Evolutionary conservation across 2,329 filamentous ascomycete genomes (phyloP).

Genomic region (Phyllosticta ampelicida): DNA sequence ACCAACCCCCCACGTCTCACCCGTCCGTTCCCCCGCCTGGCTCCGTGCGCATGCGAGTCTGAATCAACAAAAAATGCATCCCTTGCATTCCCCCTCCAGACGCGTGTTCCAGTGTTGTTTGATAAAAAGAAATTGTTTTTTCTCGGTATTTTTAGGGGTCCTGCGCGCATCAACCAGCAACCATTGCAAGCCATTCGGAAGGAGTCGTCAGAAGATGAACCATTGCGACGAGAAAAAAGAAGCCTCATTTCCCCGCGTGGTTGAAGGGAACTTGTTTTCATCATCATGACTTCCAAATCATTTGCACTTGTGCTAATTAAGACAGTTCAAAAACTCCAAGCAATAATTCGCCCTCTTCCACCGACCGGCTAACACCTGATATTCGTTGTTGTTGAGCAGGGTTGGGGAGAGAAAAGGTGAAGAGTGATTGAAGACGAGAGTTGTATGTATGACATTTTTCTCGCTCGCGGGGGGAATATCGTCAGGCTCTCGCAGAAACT

Average conservation of each 20-base stretch:
- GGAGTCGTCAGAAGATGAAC: not conserved
- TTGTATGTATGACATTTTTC: conserved; percentile 6
- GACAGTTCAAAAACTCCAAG: not conserved
- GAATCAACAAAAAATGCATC: too few species aligned
- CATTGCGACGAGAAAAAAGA: not conserved
- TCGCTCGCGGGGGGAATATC: conserved; percentile 3
- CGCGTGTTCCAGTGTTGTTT: too few species aligned
- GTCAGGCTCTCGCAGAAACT: not conserved
- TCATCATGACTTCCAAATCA: not conserved
- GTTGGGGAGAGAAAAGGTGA: not conserved
- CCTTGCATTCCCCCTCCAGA: too few species aligned
- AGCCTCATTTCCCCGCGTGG: not conserved
- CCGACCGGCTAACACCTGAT: not conserved
- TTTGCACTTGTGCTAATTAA: not conserved
- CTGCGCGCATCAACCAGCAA: not conserved
- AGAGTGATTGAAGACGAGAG: not conserved
- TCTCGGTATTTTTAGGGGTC: not conserved
- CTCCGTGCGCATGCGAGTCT: too few species aligned
- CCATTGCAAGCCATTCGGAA: not conserved
- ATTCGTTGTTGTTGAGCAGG: not conserved
- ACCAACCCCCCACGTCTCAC: too few species aligned
- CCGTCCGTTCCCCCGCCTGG: too few species aligned
- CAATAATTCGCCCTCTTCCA: not conserved
- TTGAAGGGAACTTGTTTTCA: not conserved
- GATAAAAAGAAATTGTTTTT: not conserved